Evolutionary conservation across 768 basidiomycete species (phyloP).

Genomic region (Cantharellus anzutake): DNA sequence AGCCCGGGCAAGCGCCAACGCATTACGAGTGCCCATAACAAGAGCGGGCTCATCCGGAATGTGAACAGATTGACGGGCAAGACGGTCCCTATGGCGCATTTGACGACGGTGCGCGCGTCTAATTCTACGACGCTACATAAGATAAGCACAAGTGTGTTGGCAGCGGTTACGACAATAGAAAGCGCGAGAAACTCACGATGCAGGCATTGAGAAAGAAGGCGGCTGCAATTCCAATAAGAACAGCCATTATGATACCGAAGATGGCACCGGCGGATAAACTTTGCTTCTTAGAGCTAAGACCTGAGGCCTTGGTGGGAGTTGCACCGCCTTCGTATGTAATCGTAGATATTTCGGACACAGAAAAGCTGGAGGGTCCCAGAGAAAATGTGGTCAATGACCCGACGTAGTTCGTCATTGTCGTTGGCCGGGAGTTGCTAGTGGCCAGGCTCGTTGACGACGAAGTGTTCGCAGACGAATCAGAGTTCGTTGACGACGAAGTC

Average conservation of each 20-base stretch:
- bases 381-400: no score
- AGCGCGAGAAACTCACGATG: not conserved
- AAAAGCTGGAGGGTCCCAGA: no score
- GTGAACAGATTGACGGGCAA: not conserved
- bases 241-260: not conserved
- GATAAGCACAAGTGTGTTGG: not conserved
- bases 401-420: not conserved
- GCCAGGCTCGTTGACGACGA: not conserved
- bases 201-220: not conserved
- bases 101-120: not conserved
- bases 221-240: not conserved
- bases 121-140: not conserved
- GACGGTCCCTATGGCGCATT: not conserved
- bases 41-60: not conserved
- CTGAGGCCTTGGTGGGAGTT: no score
- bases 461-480: not conserved
- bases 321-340: no score
- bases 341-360: no score
- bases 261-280: not conserved
- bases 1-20: constrained; percentile 4
- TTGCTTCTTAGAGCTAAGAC: no score
- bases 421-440: not conserved
- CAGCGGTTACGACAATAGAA: not conserved
- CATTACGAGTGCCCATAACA: constrained; percentile 4
- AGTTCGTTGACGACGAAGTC: not conserved